These are phyloP conservation scores for Fusarium sp. DNA, from an alignment of 2,329 filamentous ascomycete species.

Conservation along the genomic window DNA sequence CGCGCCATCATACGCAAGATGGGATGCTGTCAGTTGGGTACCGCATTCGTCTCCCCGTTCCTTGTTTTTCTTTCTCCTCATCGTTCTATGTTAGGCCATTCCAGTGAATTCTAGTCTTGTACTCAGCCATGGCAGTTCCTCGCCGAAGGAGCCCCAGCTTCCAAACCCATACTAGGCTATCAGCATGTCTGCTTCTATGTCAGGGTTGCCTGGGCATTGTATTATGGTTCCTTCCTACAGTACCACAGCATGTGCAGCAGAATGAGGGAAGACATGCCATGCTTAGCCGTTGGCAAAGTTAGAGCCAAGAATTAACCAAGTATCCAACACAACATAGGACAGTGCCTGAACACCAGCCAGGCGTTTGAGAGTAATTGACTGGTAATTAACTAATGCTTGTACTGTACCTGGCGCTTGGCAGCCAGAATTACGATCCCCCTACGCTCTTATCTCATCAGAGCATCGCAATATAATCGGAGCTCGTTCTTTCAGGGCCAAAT, in stretches of 20 bases:
- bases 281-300: conserved; percentile 19
- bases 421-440: conserved; percentile 11
- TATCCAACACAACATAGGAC: background rate
- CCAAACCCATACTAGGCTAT: conserved; percentile 15
- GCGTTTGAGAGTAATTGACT: conserved; percentile 9
- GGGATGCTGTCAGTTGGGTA: conserved; percentile 12
- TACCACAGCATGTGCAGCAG: conserved; percentile 24
- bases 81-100: conserved; percentile 2
- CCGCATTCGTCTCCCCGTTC: conserved; percentile 28
- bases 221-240: background rate
- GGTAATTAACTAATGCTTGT: background rate
- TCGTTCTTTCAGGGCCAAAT: conserved; percentile 25
- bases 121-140: background rate
- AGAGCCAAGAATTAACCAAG: background rate
- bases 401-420: conserved; percentile 2
- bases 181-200: conserved; percentile 14
- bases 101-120: conserved; percentile 7
- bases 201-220: conserved; percentile 26
- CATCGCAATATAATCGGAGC: conserved; percentile 36
- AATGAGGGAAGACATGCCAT: conserved; percentile 15
- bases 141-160: conserved; percentile 12
- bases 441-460: conserved; percentile 16
- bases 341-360: background rate
- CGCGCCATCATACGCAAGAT: conserved; percentile 20
- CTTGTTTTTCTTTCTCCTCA: conserved; percentile 30